Conservation (phyloP, 2,329 filamentous ascomycete genomes). For the Venturia effusa region DNA sequence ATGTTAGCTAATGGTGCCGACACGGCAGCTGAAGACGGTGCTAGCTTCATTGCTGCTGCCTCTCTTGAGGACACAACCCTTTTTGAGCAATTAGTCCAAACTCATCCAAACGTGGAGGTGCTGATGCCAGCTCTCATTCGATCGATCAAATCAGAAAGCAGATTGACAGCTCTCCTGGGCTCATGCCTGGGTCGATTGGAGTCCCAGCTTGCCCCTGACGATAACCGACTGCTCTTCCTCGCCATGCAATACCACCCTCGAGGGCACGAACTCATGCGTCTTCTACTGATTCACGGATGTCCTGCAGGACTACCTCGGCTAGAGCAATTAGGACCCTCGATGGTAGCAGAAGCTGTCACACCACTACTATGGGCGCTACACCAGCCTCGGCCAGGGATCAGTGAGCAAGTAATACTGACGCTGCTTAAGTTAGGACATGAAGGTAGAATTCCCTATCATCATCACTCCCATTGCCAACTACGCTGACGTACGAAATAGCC, state of each 20-base stretch:
- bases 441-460: background rate
- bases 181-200: background rate
- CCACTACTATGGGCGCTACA: conserved; percentile 8
- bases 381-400: background rate
- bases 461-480: background rate
- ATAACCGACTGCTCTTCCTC: conserved; percentile 3
- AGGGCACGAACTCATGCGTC: conserved; percentile 1
- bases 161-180: background rate
- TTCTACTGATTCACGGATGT: background rate
- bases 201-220: background rate
- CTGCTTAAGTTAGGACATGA: conserved; percentile 4
- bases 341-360: conserved; percentile 5
- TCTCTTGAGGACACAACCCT: background rate
- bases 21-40: background rate
- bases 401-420: background rate
- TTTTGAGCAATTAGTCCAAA: background rate
- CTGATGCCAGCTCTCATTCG: conserved; percentile 1
- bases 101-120: background rate
- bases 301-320: background rate
- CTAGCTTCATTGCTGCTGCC: background rate
- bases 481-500: background rate
- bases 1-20: conserved; percentile 1
- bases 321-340: background rate
- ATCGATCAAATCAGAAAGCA: background rate
- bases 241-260: background rate